Conservation (phyloP, 1,284 basidiomycete species). For the Leccinum griseonigrum region DNA sequence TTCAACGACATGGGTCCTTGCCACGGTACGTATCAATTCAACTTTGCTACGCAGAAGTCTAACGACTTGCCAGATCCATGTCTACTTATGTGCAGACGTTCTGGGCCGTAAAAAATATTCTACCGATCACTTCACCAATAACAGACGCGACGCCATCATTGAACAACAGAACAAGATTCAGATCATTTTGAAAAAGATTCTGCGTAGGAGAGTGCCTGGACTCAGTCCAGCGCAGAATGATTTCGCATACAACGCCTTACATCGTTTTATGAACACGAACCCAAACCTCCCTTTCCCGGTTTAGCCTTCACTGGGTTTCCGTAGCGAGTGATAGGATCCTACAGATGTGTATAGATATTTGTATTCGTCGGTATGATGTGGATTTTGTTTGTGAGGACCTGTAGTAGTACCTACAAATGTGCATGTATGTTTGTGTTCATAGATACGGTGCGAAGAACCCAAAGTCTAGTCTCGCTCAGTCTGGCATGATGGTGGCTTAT, state of each 20-base stretch:
- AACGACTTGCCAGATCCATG: not conserved
- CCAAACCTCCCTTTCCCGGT: not conserved
- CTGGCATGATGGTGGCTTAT: constrained; percentile 96
- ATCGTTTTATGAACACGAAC: not conserved
- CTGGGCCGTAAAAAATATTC: not conserved
- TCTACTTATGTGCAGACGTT: not conserved
- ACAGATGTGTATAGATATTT: no score
- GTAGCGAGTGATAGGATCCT: no score
- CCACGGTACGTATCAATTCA: no score
- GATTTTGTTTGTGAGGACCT: no score
- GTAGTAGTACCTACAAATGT: no score
- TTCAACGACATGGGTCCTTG: no score
- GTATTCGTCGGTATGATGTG: no score
- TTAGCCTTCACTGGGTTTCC: not conserved
- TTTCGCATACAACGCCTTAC: not conserved
- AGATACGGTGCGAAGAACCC: constrained; percentile 60
- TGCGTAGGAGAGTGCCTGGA: not conserved
- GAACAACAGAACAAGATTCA: not conserved
- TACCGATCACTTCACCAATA: not conserved
- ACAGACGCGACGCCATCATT: not conserved
- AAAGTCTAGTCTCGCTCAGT: constrained; percentile 92
- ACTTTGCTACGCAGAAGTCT: not conserved
- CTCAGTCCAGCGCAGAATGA: not conserved
- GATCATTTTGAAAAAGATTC: not conserved
- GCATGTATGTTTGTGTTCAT: no score